phyloP scores from a whole-genome alignment of 179 eudicot species.

The Vitellaria paradoxa region DNA sequence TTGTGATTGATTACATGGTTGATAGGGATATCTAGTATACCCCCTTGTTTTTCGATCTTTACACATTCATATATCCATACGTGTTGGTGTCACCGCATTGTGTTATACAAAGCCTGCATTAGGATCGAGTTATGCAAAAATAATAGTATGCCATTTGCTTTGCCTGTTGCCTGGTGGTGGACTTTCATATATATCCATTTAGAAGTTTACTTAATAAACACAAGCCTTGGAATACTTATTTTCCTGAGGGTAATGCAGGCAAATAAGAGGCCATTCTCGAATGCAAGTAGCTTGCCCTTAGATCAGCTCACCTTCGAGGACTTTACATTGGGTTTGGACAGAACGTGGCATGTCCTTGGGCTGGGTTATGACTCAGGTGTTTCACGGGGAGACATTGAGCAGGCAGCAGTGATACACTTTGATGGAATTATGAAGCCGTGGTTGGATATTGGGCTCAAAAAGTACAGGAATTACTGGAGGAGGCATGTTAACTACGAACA shows the following conservation, averaged over 20 bases:
- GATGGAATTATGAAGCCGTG: conserved; percentile 95
- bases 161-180: too few species aligned
- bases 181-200: too few species aligned
- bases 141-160: too few species aligned
- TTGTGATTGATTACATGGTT: too few species aligned
- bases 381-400: conserved; percentile 46
- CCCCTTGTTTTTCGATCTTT: too few species aligned
- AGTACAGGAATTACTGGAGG: conserved; percentile 76
- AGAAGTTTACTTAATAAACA: too few species aligned
- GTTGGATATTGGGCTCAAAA: conserved; percentile 76
- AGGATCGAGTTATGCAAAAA: too few species aligned
- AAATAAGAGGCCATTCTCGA: conserved; percentile 56
- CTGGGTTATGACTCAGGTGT: conserved; percentile 68
- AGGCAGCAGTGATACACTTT: conserved; percentile 83
- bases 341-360: conserved; percentile 81
- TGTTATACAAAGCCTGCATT: too few species aligned
- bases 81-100: too few species aligned
- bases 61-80: too few species aligned
- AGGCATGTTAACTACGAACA: conserved; percentile 56
- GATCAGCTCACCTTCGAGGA: conserved; percentile 93
- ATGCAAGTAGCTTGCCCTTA: conserved; percentile 79
- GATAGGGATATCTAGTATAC: too few species aligned
- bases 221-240: not conserved
- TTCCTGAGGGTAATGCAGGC: conserved; percentile 52
- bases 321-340: conserved; percentile 53